Evolutionary conservation across 345 rosid species (phyloP), one percentile per base, ranked within the genome.

Genomic region (Gossypium rotundifolium): DNA sequence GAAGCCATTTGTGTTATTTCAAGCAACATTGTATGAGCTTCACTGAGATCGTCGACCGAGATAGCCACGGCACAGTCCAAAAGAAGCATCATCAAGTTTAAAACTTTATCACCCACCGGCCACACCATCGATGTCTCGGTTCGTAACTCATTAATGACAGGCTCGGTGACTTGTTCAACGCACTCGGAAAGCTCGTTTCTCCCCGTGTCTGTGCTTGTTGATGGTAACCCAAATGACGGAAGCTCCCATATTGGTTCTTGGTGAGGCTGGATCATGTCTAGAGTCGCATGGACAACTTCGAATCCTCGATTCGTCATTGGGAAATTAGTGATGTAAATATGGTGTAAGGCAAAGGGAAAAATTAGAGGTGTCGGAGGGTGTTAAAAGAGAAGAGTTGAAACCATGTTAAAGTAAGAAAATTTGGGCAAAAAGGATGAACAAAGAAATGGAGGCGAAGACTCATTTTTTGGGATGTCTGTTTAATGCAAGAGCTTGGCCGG

Each of bases 1-100:
- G 90, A 86, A 18, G 94, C 87, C 88, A 85, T 85, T 29, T 86
- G 90, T 49, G 88, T 88, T 16, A 90, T 87, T 85, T 90, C 94
- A 40, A 88, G 87, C 51, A 90, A 51, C 84, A 84, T 81, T 66
- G 86, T 76, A 53, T 86, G 88, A 51, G 94, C 91, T 71, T 88
- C 90, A 5, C 85, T 87, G 5, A 90, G 84, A 74, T 88, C 80
- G 76, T 88, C 89, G 44, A 86, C 89, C 0, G 94, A 88, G 44
- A 90, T 86, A 2, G 94, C 83, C 17, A 84, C 94, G 2, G 91
- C 91, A 29, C 85, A 84, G 77, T 90, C 94, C 22, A 88, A 77
- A n/a, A 90, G 88, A 33, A 73, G 85, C 49, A 84, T 80, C 51
- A 90, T 76, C 7, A 85, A 62, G 77, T 70, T 73, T 65, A 88